Evolutionary conservation across 2,329 filamentous ascomycete species (phyloP), one percentile per base, ranked within the genome.

Genomic region (Colletotrichum sojae): DNA sequence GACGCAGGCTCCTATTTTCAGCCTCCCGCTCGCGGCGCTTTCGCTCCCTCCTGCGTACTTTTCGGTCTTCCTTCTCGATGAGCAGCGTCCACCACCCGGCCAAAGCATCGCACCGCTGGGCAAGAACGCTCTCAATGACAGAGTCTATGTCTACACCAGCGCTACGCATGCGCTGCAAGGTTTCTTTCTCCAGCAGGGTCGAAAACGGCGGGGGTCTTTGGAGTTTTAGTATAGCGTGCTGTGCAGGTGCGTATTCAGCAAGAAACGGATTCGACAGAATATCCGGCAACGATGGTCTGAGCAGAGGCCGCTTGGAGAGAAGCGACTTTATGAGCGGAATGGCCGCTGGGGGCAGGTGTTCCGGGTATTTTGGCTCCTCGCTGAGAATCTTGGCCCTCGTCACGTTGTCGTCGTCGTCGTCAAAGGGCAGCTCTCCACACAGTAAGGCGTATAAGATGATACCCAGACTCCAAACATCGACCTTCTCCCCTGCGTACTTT

Each of bases 401-500:
- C 39, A 91, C 86, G 72, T 89, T 92, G 77, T 99, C 96, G 76
- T 97, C 92, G 77, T 99, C 96, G 73, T 98, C 96, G 80, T 99
- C 96, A 75, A 97, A 99, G 0, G 96, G 96, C 48, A 99, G 85
- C 80, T 96, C 94, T 63, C 94, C 94, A 71, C 91, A 94, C 27
- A 97, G 83, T 67, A 97, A 83, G 56, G 94, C 93, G 76, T 95
- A 96, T 1, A 96, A 84, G 70, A 97, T 96, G 63, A 97, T 91
- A 13, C 94, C 93, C 73, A 97, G 78, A 76, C 94, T 96, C 94
- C 94, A 99, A 5, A 99, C 94, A 76, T 99, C 96, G 56, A 99
- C 95, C 83, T 98, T 98, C 83, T 98, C 94, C 27, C 94, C 95
- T 0, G 95, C 96, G 78, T 99, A 99, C 80, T 97, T 98, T 80